These are phyloP conservation scores for Aegilops tauschii DNA, from an alignment of 176 grass and related monocot genomes.

Conservation along the genomic window DNA sequence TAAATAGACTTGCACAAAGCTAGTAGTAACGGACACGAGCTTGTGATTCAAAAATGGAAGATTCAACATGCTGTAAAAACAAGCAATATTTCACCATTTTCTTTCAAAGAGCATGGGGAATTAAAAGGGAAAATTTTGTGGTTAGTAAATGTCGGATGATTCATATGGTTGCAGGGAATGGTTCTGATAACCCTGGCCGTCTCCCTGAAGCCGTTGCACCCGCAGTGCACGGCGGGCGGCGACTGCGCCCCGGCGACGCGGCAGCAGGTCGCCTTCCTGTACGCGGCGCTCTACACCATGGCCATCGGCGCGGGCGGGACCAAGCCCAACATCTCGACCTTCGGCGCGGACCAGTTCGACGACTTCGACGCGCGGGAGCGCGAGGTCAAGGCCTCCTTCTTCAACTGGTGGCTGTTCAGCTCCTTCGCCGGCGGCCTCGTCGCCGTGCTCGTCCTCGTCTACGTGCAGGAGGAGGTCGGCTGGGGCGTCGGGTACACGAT, in stretches of 20 bases:
- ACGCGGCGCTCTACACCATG: constrained; percentile 54
- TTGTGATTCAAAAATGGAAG: too few species aligned
- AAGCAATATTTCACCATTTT: too few species aligned
- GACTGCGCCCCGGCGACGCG: constrained; percentile 37
- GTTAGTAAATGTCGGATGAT: not conserved
- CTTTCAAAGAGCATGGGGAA: too few species aligned
- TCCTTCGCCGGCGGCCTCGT: constrained; percentile 56
- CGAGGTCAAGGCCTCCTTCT: constrained; percentile 56
- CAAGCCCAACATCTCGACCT: constrained; percentile 87
- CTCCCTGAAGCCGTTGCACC: constrained; percentile 42
- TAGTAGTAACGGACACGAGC: too few species aligned
- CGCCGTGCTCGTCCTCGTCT: constrained; percentile 59
- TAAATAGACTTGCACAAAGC: too few species aligned
- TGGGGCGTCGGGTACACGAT: constrained; percentile 68
- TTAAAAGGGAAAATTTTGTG: not conserved
- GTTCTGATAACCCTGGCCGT: constrained; percentile 51
- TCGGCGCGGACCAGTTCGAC: constrained; percentile 86
- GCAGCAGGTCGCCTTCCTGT: constrained; percentile 55
- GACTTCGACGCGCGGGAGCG: constrained; percentile 52
- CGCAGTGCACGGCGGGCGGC: constrained; percentile 28
- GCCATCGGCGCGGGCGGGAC: constrained; percentile 72
- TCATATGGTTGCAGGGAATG: constrained; percentile 55
- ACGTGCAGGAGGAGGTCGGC: constrained; percentile 67
- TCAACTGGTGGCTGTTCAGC: constrained; percentile 95
- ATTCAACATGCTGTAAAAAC: too few species aligned